Conservation (phyloP, 1,139 yeast species). For the Pneumocystis jirovecii region DNA sequence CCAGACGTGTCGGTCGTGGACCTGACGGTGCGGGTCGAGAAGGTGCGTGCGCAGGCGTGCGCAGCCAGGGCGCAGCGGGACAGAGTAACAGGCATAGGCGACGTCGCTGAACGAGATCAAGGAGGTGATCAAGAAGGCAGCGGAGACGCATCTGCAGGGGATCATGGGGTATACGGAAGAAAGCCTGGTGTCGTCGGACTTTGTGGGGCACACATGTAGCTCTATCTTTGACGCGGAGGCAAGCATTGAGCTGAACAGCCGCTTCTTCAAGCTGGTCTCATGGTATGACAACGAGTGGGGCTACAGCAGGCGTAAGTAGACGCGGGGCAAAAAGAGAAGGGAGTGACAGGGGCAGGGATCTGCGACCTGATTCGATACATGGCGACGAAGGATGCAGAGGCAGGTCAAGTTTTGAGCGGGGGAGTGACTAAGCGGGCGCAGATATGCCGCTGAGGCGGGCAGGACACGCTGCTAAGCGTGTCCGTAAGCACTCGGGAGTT, state of each 20-base stretch:
- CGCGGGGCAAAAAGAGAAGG: neutral
- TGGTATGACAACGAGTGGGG: constrained; percentile 91
- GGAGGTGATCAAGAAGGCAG: constrained; percentile 52
- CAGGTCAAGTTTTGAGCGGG: too few relatives aligned
- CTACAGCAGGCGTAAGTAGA: constrained; percentile 67
- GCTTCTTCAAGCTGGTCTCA: constrained; percentile 70
- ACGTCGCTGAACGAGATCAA: constrained; percentile 66
- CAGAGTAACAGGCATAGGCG: too few relatives aligned
- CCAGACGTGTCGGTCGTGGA: constrained; percentile 71
- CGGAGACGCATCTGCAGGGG: constrained; percentile 60
- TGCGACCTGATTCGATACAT: neutral
- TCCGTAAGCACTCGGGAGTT: too few relatives aligned
- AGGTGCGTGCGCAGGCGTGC: constrained; percentile 18
- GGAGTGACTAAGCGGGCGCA: too few relatives aligned
- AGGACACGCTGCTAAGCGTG: too few relatives aligned
- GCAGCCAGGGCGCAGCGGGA: too few relatives aligned
- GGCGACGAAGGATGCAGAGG: neutral
- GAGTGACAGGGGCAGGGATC: neutral
- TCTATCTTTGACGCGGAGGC: constrained; percentile 77
- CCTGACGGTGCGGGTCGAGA: constrained; percentile 54
- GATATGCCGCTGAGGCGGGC: too few relatives aligned
- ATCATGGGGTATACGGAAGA: constrained; percentile 72
- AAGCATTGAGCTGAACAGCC: constrained; percentile 68
- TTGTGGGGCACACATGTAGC: constrained; percentile 62
- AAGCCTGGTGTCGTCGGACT: constrained; percentile 74